Base-by-base conservation (phyloP, 306 rosid genomes). In the Oemleria cerasiformis region DNA sequence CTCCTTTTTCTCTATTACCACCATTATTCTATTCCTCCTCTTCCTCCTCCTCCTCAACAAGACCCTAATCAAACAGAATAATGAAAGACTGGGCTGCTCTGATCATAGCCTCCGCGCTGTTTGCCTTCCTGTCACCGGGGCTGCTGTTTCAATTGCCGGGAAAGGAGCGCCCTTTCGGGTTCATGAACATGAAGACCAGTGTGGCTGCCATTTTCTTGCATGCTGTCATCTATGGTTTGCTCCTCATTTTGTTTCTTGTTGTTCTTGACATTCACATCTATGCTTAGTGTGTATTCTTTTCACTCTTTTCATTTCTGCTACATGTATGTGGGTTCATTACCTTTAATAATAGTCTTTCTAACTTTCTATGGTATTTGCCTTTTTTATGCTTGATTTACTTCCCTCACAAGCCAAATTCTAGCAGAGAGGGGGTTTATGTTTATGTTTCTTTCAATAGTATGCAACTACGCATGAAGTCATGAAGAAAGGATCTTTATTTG, bases 81-180 rank as follows among this genome's bases (percentile, higher is more conserved):
- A 91, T 91, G 97, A 78, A 79, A 51, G 89, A 94, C 68, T 94
- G 91, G 92, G 99, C 91, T 23, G 85, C 87, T 78, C 96, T 92
- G 0, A 84, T 94, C 30, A 94, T 91, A 48, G 97, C 97, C 2
- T 79, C 96, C 0, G 88, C 90, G 21, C 72, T 91, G 63, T 91
- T 94, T 56, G 94, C 97, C 48, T 84, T 91, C 64, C 63, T 94
- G 73, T 79, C 85, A 2, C 98, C 97, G 5, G 98, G 97, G 68
- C 60, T 88, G 87, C 65, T 94, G 42, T 88, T 94, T 78, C 97
- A 94, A 70, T 79, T 94, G 89, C 96, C 99, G 0, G 97, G 96
- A 1, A 89, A 84, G 78, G 82, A 82, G 63, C 36, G 74, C 1
- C 97, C 96, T 0, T 68, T 94, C 1, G 85, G 84, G 69, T 82